Evolutionary conservation across 2,329 filamentous ascomycete species (phyloP).

Genomic region (Microsporum ferrugineum): DNA sequence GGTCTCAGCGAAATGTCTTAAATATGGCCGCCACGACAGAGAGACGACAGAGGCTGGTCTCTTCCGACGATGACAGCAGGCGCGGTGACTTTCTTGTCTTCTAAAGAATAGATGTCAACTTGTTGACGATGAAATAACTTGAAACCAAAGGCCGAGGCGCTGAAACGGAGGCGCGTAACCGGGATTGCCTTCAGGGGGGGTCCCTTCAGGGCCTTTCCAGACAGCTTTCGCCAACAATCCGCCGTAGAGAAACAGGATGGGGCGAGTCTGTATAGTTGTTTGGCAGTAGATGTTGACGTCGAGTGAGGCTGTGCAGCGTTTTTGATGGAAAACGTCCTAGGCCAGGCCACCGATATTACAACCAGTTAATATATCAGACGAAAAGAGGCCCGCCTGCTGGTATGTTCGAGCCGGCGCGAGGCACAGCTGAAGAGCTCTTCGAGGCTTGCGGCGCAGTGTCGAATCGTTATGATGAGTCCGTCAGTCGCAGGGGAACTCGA

Average conservation of each 20-base stretch:
- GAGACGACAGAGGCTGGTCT: neutral
- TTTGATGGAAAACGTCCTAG: neutral
- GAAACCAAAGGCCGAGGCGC: neutral
- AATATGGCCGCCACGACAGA: neutral
- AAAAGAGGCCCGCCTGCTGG: neutral
- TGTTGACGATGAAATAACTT: neutral
- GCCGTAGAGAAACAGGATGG: neutral
- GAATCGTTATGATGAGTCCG: neutral
- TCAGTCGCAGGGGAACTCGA: neutral
- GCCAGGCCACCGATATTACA: neutral
- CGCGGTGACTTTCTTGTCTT: neutral
- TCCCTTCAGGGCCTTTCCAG: neutral
- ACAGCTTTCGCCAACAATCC: neutral
- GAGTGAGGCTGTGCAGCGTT: constrained; percentile 1
- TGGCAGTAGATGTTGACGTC: neutral
- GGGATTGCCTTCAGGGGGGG: neutral
- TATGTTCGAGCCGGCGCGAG: neutral
- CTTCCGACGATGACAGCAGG: neutral
- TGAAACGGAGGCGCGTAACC: neutral
- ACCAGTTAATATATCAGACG: neutral
- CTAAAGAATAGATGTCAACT: neutral
- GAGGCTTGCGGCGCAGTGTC: neutral
- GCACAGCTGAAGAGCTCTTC: neutral
- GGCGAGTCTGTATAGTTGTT: neutral
- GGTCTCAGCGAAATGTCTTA: neutral